A percentile compares a stretch with the other conserved stretches of the same genome.
These are phyloP conservation scores for Westerdykella ornata DNA, from an alignment of 2,329 filamentous ascomycete genomes.

Conservation along the genomic window DNA sequence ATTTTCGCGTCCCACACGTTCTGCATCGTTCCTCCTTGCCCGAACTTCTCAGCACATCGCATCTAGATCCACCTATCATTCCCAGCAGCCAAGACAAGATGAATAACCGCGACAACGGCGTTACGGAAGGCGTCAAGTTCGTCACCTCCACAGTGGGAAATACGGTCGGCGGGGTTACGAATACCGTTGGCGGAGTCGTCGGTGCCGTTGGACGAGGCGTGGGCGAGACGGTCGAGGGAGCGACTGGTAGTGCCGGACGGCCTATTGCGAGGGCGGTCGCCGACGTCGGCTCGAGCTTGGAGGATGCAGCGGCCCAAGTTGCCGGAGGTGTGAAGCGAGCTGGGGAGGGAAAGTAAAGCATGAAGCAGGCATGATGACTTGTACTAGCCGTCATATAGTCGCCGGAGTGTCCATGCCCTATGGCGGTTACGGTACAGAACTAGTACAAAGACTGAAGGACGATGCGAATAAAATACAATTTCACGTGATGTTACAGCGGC, in stretches of 20 bases:
- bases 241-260: conserved; percentile 40
- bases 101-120: conserved; percentile 27
- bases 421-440: too few relatives aligned
- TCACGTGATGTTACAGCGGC: too few relatives aligned
- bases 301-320: conserved; percentile 39
- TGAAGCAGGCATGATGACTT: background rate
- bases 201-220: conserved; percentile 42
- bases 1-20: too few relatives aligned
- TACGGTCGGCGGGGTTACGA: conserved; percentile 48
- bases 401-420: too few relatives aligned
- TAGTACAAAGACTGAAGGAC: too few relatives aligned
- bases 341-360: conserved; percentile 40
- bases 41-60: too few relatives aligned
- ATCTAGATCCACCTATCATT: too few relatives aligned
- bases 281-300: conserved; percentile 41
- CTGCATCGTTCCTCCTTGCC: too few relatives aligned
- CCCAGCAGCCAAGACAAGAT: too few relatives aligned
- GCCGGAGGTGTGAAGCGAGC: conserved; percentile 44
- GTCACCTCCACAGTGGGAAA: conserved; percentile 53
- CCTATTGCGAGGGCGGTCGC: conserved; percentile 40
- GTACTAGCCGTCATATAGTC: too few relatives aligned
- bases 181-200: conserved; percentile 49
- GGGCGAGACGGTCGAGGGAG: conserved; percentile 43
- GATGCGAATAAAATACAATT: too few relatives aligned
- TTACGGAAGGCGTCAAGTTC: conserved; percentile 49